Evolutionary conservation across 768 basidiomycete species (phyloP).

Genomic region (Glaciozyma antarctica): DNA sequence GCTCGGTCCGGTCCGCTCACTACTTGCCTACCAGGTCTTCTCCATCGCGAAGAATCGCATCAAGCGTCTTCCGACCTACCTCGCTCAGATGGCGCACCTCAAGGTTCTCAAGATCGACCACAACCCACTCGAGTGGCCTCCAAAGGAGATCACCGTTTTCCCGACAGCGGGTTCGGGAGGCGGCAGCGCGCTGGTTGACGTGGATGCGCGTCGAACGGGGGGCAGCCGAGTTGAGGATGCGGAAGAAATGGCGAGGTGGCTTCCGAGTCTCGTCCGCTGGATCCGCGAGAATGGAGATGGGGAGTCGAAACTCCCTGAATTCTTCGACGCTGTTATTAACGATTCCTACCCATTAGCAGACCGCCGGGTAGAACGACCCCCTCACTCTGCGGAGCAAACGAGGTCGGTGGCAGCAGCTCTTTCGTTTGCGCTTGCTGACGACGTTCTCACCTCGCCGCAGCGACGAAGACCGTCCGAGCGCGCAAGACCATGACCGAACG

Average conservation of each 20-base stretch:
- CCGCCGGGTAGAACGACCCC: neutral
- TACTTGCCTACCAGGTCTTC: conserved; percentile 53
- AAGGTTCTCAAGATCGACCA: conserved; percentile 75
- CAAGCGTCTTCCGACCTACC: conserved; percentile 63
- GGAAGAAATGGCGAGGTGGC: conserved; percentile 60
- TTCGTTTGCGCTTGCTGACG: no score
- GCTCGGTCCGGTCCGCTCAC: neutral
- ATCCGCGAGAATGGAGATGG: conserved; percentile 15
- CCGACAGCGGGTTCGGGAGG: neutral
- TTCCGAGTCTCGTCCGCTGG: conserved; percentile 38
- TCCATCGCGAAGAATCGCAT: conserved; percentile 79
- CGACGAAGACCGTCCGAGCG: conserved; percentile 12
- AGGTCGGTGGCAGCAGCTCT: no score
- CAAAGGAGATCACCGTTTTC: conserved; percentile 44
- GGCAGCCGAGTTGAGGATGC: conserved; percentile 43
- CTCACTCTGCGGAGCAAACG: no score
- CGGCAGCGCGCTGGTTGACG: neutral
- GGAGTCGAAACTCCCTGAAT: no score
- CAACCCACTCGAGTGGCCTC: conserved; percentile 93
- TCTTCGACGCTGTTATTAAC: neutral
- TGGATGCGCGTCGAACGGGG: neutral
- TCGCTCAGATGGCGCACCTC: conserved; percentile 61
- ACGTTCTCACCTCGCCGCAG: neutral
- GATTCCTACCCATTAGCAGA: conserved; percentile 2
- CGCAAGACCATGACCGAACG: neutral